Conservation (phyloP, 129 eudicot genomes). For the Flaveria trinervia region DNA sequence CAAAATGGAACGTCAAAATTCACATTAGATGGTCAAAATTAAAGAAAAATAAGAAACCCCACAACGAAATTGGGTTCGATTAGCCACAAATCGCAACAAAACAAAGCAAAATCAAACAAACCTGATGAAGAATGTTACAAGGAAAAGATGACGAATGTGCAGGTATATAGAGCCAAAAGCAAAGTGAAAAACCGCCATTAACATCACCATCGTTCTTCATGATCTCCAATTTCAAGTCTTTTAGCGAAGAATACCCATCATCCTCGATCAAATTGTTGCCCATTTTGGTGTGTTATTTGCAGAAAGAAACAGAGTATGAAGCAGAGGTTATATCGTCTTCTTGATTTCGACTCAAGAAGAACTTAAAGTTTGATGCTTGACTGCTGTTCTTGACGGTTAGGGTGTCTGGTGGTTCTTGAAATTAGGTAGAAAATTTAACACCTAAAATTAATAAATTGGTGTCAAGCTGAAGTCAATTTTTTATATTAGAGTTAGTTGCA, state of each 20-base stretch:
- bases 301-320: neutral
- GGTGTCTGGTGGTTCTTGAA: conserved; percentile 35
- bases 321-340: conserved; percentile 9
- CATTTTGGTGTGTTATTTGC: conserved; percentile 18
- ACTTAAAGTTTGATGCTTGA: conserved; percentile 25
- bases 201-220: conserved; percentile 11
- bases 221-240: conserved; percentile 59
- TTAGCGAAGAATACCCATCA: conserved; percentile 47
- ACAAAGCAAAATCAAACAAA: conserved; percentile 22
- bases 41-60: neutral
- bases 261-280: conserved; percentile 31
- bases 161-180: conserved; percentile 69
- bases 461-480: conserved; percentile 37
- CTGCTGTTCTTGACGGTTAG: conserved; percentile 34
- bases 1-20: neutral
- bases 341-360: neutral
- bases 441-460: conserved; percentile 27
- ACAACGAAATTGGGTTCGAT: conserved; percentile 5
- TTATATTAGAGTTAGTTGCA: conserved; percentile 10
- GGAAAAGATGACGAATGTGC: conserved; percentile 45
- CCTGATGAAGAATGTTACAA: conserved; percentile 63
- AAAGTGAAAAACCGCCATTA: conserved; percentile 44
- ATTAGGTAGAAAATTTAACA: conserved; percentile 29
- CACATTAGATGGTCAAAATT: neutral
- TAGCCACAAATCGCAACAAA: neutral